Base-by-base conservation (phyloP, 306 rosid species). In the Medicago truncatula region DNA sequence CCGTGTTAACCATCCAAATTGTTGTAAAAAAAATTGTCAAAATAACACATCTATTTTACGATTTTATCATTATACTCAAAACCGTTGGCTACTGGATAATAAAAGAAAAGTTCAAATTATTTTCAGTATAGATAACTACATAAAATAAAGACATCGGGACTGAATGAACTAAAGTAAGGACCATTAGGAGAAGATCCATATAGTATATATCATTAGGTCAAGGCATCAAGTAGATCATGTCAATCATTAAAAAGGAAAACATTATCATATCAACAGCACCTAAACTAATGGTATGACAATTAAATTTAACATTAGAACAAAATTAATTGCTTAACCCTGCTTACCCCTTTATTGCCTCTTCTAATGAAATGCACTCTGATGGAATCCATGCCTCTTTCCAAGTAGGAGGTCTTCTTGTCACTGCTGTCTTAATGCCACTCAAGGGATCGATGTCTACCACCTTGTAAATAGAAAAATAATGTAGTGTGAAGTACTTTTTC, bases 341-440 rank as follows among this genome's bases (percentile, higher is more conserved):
- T 83, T 88, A 93, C 97, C 84, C 93, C 77, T 88, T 91, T 75
- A 93, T 46, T 25, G 96, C 91, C 56, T 89, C 92, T 71, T 81
- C 80, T 64, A 93, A 60, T 5, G 89, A 84, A 83, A 93, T 60
- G 69, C 88, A 74, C 71, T 91, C 97, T 7, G 90, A 80, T 67
- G 94, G 94, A 86, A 83, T 82, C 96, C 97, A 93, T 41, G 97
- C 87, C 61, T 62, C 47, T 74, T 91, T 77, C 90, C 86, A 88
- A 56, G 75, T 83, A 25, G 83, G 86, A 71, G 92, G 93, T 34
- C 16, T 78, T 81, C 98, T 89, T 81, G 18, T 86, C 85, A 87
- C 63, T 23, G 98, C 94, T 49, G 92, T 85, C 77, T 75, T 78
- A 47, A 93, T 79, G 71, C 90, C 88, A 72, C 90, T 86, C 69